These are phyloP conservation scores for Chlorella sp. DNA, from an alignment of 139 green algal species.

Conservation along the genomic window DNA sequence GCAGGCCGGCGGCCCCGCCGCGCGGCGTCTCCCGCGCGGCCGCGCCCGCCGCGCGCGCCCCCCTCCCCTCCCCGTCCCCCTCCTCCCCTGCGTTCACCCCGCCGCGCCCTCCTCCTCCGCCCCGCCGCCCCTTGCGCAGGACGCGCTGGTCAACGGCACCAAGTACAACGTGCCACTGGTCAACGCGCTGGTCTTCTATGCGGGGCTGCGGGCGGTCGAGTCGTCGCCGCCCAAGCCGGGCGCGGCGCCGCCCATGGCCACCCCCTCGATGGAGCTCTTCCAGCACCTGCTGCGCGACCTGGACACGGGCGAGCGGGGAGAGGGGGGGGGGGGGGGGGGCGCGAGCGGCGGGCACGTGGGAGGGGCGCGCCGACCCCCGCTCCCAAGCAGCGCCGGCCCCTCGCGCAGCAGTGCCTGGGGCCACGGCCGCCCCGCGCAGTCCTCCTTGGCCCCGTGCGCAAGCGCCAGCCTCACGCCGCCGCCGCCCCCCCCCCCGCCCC, in stretches of 20 bases:
- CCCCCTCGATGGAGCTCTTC: slow-evolving; percentile 81
- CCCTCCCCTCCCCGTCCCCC: not conserved
- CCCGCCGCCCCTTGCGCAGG: slow-evolving; percentile 1
- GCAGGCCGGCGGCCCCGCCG: too few species aligned
- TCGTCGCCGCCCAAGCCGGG: slow-evolving; percentile 17
- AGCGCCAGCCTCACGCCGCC: not conserved
- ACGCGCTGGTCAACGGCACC: slow-evolving; percentile 35
- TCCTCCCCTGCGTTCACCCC: too few species aligned
- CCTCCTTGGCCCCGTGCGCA: not conserved
- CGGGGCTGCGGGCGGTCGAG: slow-evolving; percentile 68
- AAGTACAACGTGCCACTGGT: slow-evolving; percentile 87
- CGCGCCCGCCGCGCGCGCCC: too few species aligned
- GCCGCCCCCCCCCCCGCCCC: slow-evolving; percentile 37
- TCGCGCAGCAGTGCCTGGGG: too few species aligned
- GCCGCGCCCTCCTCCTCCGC: too few species aligned
- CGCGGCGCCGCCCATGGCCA: slow-evolving; percentile 40
- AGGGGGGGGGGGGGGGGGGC: not conserved
- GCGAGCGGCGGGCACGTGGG: not conserved
- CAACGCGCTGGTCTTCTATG: slow-evolving; percentile 93
- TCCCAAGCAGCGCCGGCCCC: too few species aligned
- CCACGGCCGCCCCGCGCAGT: not conserved
- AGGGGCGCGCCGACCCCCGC: not conserved
- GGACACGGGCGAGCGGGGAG: slow-evolving; percentile 55
- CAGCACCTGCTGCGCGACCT: slow-evolving; percentile 73
- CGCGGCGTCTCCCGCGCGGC: not conserved